Evolutionary conservation across 2,329 filamentous ascomycete species (phyloP), one percentile per base, ranked within the genome.

Genomic region (Orbilia quercus): DNA sequence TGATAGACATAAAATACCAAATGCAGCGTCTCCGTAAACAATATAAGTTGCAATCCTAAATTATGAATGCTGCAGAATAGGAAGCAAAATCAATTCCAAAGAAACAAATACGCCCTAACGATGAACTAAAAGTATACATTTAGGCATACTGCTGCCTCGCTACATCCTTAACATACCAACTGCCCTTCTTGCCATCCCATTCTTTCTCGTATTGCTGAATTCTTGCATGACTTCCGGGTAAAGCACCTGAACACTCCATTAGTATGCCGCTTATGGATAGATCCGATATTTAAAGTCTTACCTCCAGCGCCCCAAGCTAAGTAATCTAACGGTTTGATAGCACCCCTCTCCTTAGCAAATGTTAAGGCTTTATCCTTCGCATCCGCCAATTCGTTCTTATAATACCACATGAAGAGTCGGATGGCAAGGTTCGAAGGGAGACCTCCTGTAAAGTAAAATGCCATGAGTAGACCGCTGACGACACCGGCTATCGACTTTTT

Each of bases 401-500:
- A 74, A 22, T 69, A 74, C 70, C 70, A 74, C 64, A 69, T 69
- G 57, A 74, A 74, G 1, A 74, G 36, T 34, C 70, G 40, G n/a
- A 69, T 31, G 0, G 70, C 70, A 14, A 74, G 7, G 36, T 69
- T 69, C 14, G 63, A 63, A n/a, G 70, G 70, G 31, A 74, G 16
- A 2, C 63, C 70, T 11, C 70, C 63, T 2, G 70, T 74, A 28
- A 74, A 74, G 18, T 69, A 74, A 7, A 74, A 20, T 2, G 64
- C 63, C 1, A 48, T 74, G 2, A 74, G 28, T 7, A 74, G 11
- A 16, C 70, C 70, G 28, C 63, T 67, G 28, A 74, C 64, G 9
- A 67, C 63, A 3, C 55, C 57, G 7, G 70, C 70, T 57, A 74
- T 64, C 16, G 64, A 62, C 9, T 59, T 67, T 34, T 74, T 74